Percentiles rank a stretch among this genome's conserved stretches.
phyloP scores from a whole-genome alignment of 2,329 filamentous ascomycete genomes.

The Pseudocercospora crystallina region DNA sequence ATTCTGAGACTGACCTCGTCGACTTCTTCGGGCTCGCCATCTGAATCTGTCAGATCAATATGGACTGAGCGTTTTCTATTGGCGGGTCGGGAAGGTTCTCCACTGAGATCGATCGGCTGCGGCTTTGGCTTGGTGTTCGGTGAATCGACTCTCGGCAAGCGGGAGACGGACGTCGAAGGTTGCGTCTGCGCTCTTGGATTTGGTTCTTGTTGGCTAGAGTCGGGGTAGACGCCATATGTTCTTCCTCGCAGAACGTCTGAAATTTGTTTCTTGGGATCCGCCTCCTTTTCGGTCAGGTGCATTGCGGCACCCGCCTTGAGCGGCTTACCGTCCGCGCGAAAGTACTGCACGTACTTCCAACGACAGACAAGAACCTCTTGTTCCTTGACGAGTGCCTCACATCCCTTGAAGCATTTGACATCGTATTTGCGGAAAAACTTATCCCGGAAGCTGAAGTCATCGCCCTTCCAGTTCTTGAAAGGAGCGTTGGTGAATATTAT shows the following conservation, averaged over 20 bases:
- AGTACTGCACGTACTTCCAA: constrained; percentile 44
- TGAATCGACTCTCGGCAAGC: too few species aligned
- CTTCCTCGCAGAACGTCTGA: too few species aligned
- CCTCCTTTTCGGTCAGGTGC: not conserved
- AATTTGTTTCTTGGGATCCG: not conserved
- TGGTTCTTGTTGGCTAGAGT: too few species aligned
- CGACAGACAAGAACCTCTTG: constrained; percentile 48
- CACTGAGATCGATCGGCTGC: too few species aligned
- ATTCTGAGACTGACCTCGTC: too few species aligned
- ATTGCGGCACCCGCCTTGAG: not conserved
- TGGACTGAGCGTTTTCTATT: not conserved
- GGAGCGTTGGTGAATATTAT: constrained; percentile 55
- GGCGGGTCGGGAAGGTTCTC: too few species aligned
- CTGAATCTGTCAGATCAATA: not conserved
- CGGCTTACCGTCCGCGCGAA: not conserved
- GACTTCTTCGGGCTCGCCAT: not conserved
- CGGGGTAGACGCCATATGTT: too few species aligned
- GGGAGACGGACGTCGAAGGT: too few species aligned
- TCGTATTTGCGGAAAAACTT: not conserved
- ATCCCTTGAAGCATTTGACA: not conserved
- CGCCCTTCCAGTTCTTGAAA: constrained; percentile 30
- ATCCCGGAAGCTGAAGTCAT: constrained; percentile 14
- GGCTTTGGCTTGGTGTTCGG: too few species aligned
- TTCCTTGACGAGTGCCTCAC: not conserved
- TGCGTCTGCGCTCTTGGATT: too few species aligned